phyloP scores from a whole-genome alignment of 2,329 filamentous ascomycete species.

The Sordariomycetes sp. region DNA sequence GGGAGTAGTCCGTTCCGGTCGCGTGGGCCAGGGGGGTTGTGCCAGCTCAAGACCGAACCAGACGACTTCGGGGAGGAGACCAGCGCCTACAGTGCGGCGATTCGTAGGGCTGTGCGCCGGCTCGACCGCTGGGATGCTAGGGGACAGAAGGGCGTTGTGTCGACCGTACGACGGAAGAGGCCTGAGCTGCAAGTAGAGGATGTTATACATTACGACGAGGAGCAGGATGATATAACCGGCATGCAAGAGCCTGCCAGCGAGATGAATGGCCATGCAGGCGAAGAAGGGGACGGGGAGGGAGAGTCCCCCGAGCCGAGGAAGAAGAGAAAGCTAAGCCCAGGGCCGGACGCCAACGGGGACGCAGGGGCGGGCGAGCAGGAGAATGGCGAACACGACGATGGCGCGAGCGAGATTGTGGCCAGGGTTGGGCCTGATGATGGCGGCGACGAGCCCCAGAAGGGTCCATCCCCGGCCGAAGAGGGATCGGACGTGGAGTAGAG shows the following conservation, averaged over 20 bases:
- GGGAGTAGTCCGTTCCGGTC: constrained; percentile 35
- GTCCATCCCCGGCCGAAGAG: not conserved
- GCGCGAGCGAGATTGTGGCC: not conserved
- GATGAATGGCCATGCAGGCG: constrained; percentile 11
- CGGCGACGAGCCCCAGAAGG: not conserved
- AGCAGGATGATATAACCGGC: constrained; percentile 17
- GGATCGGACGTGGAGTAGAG: not conserved
- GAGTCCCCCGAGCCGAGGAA: constrained; percentile 1
- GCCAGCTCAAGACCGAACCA: constrained; percentile 47
- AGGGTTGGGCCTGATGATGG: not conserved
- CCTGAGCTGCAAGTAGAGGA: constrained; percentile 7
- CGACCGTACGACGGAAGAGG: constrained; percentile 30
- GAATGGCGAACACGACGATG: not conserved
- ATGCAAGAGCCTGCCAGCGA: constrained; percentile 15
- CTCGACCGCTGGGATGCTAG: constrained; percentile 59
- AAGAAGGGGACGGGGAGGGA: constrained; percentile 11
- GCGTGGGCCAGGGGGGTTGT: constrained; percentile 52
- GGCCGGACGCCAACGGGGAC: constrained; percentile 20
- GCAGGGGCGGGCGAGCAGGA: constrained; percentile 36
- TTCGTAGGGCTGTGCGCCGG: constrained; percentile 53
- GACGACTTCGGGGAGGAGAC: constrained; percentile 73
- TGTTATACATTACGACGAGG: constrained; percentile 11
- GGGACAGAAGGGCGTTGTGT: constrained; percentile 34
- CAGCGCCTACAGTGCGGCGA: constrained; percentile 52
- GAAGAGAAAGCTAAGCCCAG: constrained; percentile 16